A percentile compares a stretch with the other conserved stretches of the same genome.
Evolutionary conservation across 768 basidiomycete species (phyloP).

Genomic region (Auriscalpium vulgare): DNA sequence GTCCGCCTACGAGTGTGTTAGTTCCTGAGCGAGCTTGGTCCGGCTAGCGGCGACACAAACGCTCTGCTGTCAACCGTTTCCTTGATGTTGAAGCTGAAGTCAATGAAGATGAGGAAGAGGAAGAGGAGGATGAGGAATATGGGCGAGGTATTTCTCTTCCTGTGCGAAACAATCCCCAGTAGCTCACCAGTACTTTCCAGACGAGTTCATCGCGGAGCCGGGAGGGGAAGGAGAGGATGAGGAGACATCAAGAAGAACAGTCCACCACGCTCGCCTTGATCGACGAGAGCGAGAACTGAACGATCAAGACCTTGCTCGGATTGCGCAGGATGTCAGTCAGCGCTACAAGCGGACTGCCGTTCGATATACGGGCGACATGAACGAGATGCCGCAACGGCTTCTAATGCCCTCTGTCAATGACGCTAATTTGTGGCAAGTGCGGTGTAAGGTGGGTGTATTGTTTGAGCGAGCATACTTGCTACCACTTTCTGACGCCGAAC

Average conservation of each 20-base stretch:
- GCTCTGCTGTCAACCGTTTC: constrained; percentile 66
- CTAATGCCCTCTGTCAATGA: constrained; percentile 97
- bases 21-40: constrained; percentile 4
- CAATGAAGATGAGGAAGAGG: constrained; percentile 94
- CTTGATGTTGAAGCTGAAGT: constrained; percentile 95
- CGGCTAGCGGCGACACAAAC: constrained; percentile 56
- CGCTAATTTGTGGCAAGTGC: constrained; percentile 91
- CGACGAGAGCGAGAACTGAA: constrained; percentile 65
- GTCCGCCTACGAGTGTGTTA: neutral
- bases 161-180: neutral
- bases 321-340: constrained; percentile 73
- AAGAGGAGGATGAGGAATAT: constrained; percentile 77
- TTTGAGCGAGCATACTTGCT: neutral
- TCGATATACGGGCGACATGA: constrained; percentile 87
- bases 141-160: constrained; percentile 30
- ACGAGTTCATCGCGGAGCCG: constrained; percentile 60
- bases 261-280: constrained; percentile 63
- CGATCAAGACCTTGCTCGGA: constrained; percentile 73
- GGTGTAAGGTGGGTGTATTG: constrained; percentile 64
- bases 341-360: constrained; percentile 66
- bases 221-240: constrained; percentile 64
- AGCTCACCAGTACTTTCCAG: constrained; percentile 26
- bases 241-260: constrained; percentile 36
- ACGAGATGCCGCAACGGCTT: constrained; percentile 84
- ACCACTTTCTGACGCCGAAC: neutral